These are phyloP conservation scores for Neoboletus brunneissimus DNA, from an alignment of 768 basidiomycete genomes.

Conservation along the genomic window DNA sequence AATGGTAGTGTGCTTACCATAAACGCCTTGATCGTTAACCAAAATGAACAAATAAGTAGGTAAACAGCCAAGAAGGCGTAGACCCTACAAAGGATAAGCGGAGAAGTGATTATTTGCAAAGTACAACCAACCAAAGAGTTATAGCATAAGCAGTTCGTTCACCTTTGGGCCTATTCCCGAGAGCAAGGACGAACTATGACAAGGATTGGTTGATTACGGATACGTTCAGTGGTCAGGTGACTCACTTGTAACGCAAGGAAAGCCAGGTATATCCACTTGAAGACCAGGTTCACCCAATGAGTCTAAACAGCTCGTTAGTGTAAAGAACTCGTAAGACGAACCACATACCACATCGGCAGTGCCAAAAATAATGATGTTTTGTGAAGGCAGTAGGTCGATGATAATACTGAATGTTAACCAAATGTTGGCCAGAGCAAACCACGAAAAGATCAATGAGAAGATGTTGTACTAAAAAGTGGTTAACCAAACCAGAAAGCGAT, in stretches of 20 bases:
- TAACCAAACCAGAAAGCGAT: neutral
- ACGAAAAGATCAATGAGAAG: slow-evolving; percentile 81
- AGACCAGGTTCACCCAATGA: slow-evolving; percentile 78
- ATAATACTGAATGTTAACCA: slow-evolving; percentile 97
- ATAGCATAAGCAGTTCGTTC: slow-evolving; percentile 69
- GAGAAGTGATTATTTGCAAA: neutral
- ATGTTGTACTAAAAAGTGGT: slow-evolving; percentile 65
- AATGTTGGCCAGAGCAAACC: slow-evolving; percentile 90
- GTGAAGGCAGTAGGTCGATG: slow-evolving; percentile 75
- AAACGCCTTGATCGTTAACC: slow-evolving; percentile 80
- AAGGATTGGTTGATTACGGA: neutral
- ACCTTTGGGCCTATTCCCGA: slow-evolving; percentile 86
- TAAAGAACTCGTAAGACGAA: slow-evolving; percentile 4
- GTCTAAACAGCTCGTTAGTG: slow-evolving; percentile 43
- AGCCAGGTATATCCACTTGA: slow-evolving; percentile 86
- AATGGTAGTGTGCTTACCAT: slow-evolving; percentile 40
- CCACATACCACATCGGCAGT: slow-evolving; percentile 59
- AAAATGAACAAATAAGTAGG: slow-evolving; percentile 83
- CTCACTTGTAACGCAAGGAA: slow-evolving; percentile 76
- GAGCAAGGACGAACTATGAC: slow-evolving; percentile 60
- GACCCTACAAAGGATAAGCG: slow-evolving; percentile 48
- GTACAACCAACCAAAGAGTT: slow-evolving; percentile 60
- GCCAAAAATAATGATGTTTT: slow-evolving; percentile 62
- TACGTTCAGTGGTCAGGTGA: neutral
- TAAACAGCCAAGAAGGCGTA: slow-evolving; percentile 83